These are phyloP conservation scores for Solidago caesia DNA, from an alignment of 129 eudicot species.

Conservation along the genomic window DNA sequence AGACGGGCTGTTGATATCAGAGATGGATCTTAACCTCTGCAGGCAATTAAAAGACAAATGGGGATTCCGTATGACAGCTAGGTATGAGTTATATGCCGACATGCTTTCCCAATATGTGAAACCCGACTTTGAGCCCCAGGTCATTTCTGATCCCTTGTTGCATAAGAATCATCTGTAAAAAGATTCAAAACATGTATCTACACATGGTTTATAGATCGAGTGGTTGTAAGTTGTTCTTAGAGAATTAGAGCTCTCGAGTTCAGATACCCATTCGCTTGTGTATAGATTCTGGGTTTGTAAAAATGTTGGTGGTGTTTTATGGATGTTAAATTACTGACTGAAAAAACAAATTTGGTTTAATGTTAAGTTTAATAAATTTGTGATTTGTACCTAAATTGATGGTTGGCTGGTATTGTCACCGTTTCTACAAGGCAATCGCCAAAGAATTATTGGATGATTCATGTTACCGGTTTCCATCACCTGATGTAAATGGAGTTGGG, in stretches of 20 bases:
- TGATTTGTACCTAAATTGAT: neutral
- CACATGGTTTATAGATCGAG: conserved; percentile 3
- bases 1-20: conserved; percentile 82
- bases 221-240: conserved; percentile 7
- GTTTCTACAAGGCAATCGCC: too few species aligned
- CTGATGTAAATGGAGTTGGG: too few species aligned
- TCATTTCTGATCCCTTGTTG: conserved; percentile 77
- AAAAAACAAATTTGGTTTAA: too few species aligned
- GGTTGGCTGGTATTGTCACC: neutral
- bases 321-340: too few species aligned
- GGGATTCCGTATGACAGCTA: conserved; percentile 96
- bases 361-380: too few species aligned
- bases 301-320: neutral
- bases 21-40: conserved; percentile 91
- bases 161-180: conserved; percentile 46
- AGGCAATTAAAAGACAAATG: conserved; percentile 91
- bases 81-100: conserved; percentile 79
- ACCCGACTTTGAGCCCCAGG: conserved; percentile 92
- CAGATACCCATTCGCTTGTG: too few species aligned
- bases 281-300: neutral
- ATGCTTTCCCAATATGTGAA: conserved; percentile 64
- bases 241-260: too few species aligned
- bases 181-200: neutral
- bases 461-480: too few species aligned
- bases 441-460: too few species aligned